Evolutionary conservation across 345 rosid genomes (phyloP).

Genomic region (Crucihimalaya himalaica): DNA sequence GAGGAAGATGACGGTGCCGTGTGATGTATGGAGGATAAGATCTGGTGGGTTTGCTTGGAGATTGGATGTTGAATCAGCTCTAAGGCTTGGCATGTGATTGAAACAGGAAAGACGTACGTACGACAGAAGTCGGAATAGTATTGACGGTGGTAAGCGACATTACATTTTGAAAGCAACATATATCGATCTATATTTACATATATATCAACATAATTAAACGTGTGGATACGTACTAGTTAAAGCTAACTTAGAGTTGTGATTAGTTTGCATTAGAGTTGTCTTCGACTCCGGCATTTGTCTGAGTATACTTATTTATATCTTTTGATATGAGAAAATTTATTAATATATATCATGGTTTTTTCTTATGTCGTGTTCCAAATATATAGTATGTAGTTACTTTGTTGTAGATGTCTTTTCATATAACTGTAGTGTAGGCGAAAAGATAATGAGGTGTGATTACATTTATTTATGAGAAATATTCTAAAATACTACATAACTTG

Average conservation of each 20-base stretch:
- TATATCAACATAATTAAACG: not conserved
- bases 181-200: not conserved
- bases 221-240: not conserved
- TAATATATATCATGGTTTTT: not conserved
- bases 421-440: not conserved
- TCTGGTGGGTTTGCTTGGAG: constrained; percentile 82
- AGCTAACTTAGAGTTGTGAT: constrained; percentile 9
- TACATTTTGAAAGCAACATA: constrained; percentile 7
- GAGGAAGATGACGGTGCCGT: constrained; percentile 53
- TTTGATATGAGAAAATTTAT: not conserved
- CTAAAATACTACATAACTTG: not conserved
- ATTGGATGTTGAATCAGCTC: constrained; percentile 76
- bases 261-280: constrained; percentile 5
- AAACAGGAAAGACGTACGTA: not conserved
- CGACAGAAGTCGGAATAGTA: not conserved
- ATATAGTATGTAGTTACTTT: not conserved
- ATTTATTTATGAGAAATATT: not conserved
- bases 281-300: not conserved
- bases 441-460: not conserved
- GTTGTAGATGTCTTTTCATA: constrained; percentile 3
- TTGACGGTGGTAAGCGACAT: constrained; percentile 8
- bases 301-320: not conserved
- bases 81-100: constrained; percentile 50
- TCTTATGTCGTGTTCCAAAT: not conserved
- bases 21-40: constrained; percentile 73